Evolutionary conservation across 805 yeast genomes (phyloP), one percentile per base, ranked within the genome.

Genomic region (Candida qinlingensis): DNA sequence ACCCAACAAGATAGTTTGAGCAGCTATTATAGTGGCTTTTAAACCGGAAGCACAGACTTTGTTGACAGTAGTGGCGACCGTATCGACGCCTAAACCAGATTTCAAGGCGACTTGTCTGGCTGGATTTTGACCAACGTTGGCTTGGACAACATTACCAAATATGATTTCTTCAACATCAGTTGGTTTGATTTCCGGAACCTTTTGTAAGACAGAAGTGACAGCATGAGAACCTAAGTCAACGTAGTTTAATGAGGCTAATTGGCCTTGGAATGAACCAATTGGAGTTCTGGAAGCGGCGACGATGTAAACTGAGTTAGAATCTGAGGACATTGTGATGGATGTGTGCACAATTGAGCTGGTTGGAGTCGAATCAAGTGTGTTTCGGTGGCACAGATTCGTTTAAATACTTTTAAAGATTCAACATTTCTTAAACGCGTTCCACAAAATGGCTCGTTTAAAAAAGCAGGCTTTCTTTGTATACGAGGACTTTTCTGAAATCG

Each of bases 31-130:
- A 61, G 90, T 81, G 40, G 97, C 80, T 73, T 94, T 92, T 81
- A 91, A 72, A 59, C 97, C 98, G 10, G 96, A 87, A 39, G 99
- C 96, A 75, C 99, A 94, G 49, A 94, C 98, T 74, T 92, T 92
- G 80, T 94, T 94, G 57, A 92, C 78, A 37, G 97, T 86, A 47
- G 97, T 80, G 50, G 97, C 96, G 42, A 89, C 85, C 47, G 88
- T 82, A 52, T 80, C 73, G 56, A 85, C 81, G 44, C 88, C 81
- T 46, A 94, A 76, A 12, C 98, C 98, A 19, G 98, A 85, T 62
- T 83, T 85, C 56, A 92, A 63, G 12, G 96, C 97, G 49, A 92
- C 98, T 73, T 92, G 99, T 72, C 98, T 85, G 35, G 99, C 99
- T 40, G 99, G 98, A 50, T 92, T 90, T 73, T 92, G 99, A 54